Conservation (phyloP, 192 early-diverging fungal species). For the Rhizoclosmatium sp. region DNA sequence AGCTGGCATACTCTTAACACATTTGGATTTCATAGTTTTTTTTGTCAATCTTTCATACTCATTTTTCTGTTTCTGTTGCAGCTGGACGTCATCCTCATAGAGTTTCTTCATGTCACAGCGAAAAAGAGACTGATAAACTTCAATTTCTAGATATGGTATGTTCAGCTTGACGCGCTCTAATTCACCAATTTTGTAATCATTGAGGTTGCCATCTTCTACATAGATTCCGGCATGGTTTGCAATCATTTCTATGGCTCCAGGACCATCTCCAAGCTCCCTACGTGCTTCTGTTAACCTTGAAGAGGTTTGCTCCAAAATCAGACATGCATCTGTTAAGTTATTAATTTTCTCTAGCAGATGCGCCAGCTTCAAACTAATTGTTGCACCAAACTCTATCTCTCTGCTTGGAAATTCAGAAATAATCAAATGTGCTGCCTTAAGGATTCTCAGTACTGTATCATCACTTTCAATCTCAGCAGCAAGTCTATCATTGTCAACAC, state of each 20-base stretch:
- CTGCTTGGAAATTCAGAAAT: conserved; percentile 38
- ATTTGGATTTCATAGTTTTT: conserved; percentile 26
- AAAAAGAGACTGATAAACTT: conserved; percentile 33
- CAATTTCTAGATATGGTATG: conserved; percentile 21
- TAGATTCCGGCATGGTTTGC: conserved; percentile 43
- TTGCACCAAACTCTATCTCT: conserved; percentile 41
- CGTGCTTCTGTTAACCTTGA: conserved; percentile 30
- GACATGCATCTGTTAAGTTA: conserved; percentile 32
- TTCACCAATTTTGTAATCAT: neutral
- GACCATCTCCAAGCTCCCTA: conserved; percentile 36
- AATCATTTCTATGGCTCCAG: neutral
- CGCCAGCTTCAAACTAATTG: conserved; percentile 39
- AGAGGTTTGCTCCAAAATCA: conserved; percentile 41
- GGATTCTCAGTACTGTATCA: conserved; percentile 33
- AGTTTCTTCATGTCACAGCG: conserved; percentile 45
- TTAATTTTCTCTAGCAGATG: conserved; percentile 45
- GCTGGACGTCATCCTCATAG: neutral
- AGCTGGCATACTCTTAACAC: neutral
- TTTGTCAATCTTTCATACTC: conserved; percentile 46
- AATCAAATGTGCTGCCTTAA: conserved; percentile 41
- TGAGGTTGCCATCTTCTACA: neutral
- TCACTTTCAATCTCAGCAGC: conserved; percentile 29
- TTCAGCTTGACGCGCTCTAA: neutral
- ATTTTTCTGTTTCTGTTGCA: conserved; percentile 30
- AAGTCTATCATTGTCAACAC: conserved; percentile 7